These are phyloP conservation scores for Entomortierella lignicola DNA, from an alignment of 192 early-diverging fungal species.

Conservation along the genomic window DNA sequence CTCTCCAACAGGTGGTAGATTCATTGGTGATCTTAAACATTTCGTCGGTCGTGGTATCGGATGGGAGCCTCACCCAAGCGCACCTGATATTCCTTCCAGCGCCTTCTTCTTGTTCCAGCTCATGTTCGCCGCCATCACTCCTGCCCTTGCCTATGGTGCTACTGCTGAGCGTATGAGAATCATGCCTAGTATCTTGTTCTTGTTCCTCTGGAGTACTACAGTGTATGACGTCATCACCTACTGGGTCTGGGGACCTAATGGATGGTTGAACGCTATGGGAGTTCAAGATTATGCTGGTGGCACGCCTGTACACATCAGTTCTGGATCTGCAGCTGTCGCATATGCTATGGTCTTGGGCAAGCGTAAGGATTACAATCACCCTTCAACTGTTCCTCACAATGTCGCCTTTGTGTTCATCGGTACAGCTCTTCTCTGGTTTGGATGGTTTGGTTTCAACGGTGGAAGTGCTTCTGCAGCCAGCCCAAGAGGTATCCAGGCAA, in stretches of 20 bases:
- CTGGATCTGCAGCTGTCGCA: slow-evolving; percentile 85
- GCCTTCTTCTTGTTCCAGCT: slow-evolving; percentile 80
- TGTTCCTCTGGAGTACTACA: slow-evolving; percentile 75
- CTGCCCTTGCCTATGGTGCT: slow-evolving; percentile 76
- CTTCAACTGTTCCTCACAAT: slow-evolving; percentile 83
- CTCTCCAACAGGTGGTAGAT: slow-evolving; percentile 71
- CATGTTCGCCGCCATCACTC: slow-evolving; percentile 84
- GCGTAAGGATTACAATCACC: slow-evolving; percentile 75
- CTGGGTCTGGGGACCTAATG: slow-evolving; percentile 86
- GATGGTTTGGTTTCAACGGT: slow-evolving; percentile 93
- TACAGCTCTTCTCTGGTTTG: slow-evolving; percentile 87
- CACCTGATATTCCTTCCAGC: slow-evolving; percentile 70
- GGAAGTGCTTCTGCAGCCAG: slow-evolving; percentile 79
- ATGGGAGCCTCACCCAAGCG: slow-evolving; percentile 63
- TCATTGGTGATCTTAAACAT: slow-evolving; percentile 78
- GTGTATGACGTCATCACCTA: slow-evolving; percentile 83
- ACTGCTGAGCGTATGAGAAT: slow-evolving; percentile 81
- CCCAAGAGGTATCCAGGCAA: slow-evolving; percentile 78
- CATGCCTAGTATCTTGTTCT: slow-evolving; percentile 71
- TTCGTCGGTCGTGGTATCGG: slow-evolving; percentile 71
- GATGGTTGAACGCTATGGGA: slow-evolving; percentile 81
- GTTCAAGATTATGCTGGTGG: slow-evolving; percentile 91
- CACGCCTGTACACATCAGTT: slow-evolving; percentile 85
- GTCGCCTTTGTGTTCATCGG: slow-evolving; percentile 87
- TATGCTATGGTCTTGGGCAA: slow-evolving; percentile 86